A percentile compares a stretch with the other conserved stretches of the same genome.
phyloP scores from a whole-genome alignment of 345 rosid genomes.

The Erysimum cheiranthoides region DNA sequence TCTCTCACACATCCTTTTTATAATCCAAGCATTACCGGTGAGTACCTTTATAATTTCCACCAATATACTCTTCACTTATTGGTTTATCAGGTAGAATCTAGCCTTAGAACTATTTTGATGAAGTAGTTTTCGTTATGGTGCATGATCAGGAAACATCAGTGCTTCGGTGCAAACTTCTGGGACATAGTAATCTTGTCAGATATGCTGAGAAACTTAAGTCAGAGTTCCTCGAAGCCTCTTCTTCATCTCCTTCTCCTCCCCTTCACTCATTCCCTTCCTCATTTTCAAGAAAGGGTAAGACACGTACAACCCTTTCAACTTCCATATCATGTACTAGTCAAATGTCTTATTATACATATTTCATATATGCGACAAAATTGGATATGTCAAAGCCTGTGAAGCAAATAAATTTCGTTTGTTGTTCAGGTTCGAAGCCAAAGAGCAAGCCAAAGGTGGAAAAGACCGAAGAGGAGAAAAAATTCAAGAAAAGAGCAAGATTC shows the following conservation, averaged over 20 bases:
- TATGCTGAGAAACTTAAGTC: conserved; percentile 73
- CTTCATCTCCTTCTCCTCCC: conserved; percentile 60
- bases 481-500: conserved; percentile 75
- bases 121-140: conserved; percentile 16
- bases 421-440: conserved; percentile 71
- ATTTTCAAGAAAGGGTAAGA: conserved; percentile 64
- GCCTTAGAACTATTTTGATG: neutral
- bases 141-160: conserved; percentile 68
- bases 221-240: conserved; percentile 60
- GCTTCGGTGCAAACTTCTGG: conserved; percentile 64
- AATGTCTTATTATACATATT: neutral
- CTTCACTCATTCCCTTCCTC: conserved; percentile 61
- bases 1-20: conserved; percentile 71
- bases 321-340: conserved; percentile 3
- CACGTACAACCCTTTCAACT: conserved; percentile 22
- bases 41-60: conserved; percentile 46
- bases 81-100: neutral
- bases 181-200: conserved; percentile 63
- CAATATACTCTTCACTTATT: neutral
- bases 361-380: neutral
- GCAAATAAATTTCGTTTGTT: conserved; percentile 5
- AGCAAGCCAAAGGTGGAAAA: conserved; percentile 74
- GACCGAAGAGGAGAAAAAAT: conserved; percentile 85
- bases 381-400: conserved; percentile 18
- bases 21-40: conserved; percentile 81